Conservation (phyloP, 2,329 filamentous ascomycete genomes). For the Sordariomycetes sp. region DNA sequence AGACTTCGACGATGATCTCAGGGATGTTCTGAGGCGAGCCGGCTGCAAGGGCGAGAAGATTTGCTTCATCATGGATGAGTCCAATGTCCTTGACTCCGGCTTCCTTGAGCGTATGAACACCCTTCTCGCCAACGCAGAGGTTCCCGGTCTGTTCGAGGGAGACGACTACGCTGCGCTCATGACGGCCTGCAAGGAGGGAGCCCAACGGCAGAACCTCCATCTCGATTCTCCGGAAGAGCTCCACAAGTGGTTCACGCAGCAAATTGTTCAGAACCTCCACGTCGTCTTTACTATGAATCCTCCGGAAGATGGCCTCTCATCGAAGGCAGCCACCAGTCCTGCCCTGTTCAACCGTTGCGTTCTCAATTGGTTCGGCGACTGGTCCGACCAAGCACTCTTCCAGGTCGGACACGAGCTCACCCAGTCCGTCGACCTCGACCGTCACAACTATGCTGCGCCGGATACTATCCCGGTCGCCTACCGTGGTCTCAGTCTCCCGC, state of each 20-base stretch:
- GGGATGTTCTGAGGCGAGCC: constrained; percentile 84
- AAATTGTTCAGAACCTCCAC: constrained; percentile 97
- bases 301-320: constrained; percentile 85
- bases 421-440: constrained; percentile 89
- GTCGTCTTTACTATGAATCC: constrained; percentile 99
- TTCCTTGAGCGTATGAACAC: constrained; percentile 99
- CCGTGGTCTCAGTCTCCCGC: constrained; percentile 70
- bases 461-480: constrained; percentile 92
- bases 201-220: constrained; percentile 87
- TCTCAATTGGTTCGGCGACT: constrained; percentile 99
- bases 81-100: constrained; percentile 94
- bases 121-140: constrained; percentile 95
- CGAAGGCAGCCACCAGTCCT: constrained; percentile 93
- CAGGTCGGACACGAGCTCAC: constrained; percentile 95
- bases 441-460: constrained; percentile 72
- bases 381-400: constrained; percentile 98
- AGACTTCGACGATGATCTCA: constrained; percentile 95
- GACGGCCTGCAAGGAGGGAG: constrained; percentile 98
- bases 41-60: constrained; percentile 99
- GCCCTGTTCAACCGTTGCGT: constrained; percentile 99
- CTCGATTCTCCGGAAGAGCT: constrained; percentile 96
- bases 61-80: constrained; percentile 99
- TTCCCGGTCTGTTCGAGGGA: constrained; percentile 97
- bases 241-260: constrained; percentile 99
- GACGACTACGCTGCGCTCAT: constrained; percentile 97